Conservation (phyloP, 176 grass and related monocot species). For the Leersia perrieri region DNA sequence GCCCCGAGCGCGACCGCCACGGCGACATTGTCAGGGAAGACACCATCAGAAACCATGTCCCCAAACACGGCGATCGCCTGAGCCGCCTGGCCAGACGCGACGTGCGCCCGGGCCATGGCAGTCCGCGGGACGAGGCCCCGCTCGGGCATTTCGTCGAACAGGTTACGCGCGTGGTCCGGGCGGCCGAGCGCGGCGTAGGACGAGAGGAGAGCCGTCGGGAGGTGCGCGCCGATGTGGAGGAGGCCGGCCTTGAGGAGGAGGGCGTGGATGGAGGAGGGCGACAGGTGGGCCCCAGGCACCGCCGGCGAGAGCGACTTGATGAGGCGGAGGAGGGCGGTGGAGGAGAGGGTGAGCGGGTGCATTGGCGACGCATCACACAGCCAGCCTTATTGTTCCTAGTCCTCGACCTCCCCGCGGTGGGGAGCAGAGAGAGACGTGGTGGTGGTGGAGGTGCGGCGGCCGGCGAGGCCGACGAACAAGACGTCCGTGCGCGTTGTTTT, state of each 20-base stretch:
- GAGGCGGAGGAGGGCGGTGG: constrained; percentile 47
- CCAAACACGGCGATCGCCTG: constrained; percentile 45
- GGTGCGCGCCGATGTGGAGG: constrained; percentile 49
- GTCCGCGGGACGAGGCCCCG: constrained; percentile 47
- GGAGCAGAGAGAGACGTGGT: too few relatives aligned
- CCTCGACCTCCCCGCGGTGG: too few relatives aligned
- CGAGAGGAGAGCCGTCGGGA: constrained; percentile 50
- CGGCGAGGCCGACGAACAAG: too few relatives aligned
- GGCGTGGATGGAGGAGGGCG: constrained; percentile 44
- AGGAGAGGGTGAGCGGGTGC: constrained; percentile 36
- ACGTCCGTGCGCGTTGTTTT: too few relatives aligned
- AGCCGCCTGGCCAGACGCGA: not conserved
- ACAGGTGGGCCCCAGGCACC: constrained; percentile 11
- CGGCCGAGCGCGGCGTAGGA: not conserved
- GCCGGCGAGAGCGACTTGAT: constrained; percentile 50
- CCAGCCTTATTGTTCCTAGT: not conserved
- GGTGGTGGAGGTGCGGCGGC: too few relatives aligned
- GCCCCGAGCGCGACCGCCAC: constrained; percentile 36
- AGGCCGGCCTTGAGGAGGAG: constrained; percentile 46
- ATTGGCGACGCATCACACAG: not conserved
- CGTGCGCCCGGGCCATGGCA: constrained; percentile 55
- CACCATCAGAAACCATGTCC: constrained; percentile 24
- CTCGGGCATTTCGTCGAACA: constrained; percentile 67
- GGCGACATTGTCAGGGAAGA: constrained; percentile 49
- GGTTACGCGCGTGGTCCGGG: constrained; percentile 18